Evolutionary conservation across 169 alveolate species (phyloP), one percentile per base, ranked within the genome.

Genomic region (Eimeria nieschulzi): DNA sequence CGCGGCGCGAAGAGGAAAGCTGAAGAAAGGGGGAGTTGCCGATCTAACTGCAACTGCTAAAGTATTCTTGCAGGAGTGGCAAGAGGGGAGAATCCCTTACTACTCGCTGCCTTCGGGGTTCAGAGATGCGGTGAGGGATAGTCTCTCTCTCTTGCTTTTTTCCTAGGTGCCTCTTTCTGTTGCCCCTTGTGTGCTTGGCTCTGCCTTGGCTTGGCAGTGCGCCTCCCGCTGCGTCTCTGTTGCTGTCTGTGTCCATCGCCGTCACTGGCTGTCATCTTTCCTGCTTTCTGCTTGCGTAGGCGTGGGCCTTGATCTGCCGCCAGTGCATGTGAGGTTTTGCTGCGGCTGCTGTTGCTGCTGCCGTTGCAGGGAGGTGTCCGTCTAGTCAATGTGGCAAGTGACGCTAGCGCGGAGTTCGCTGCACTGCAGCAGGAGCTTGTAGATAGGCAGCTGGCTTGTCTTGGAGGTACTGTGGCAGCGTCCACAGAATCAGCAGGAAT

Each of bases 31-130:
- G 5, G 98, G 98, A 7, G 85, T 93, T 21, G 97, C 98, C 61
- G 98, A 97, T 92, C 83, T 96, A 51, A 97, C 96, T 63, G 95
- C 97, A 56, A 97, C 98, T 17, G 98, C 98, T 23, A 96, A 97
- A 94, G 92, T 97, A 23, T 97, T 98, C 7, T 93, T 98, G 21
- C 93, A 96, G 87, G 99, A 97, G 90, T 97, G 98, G 98, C 95
- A 95, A 53, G 91, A 92, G 54, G 99, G 99, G 64, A 96, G 95
- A 87, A 95, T 98, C 54, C 96, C 96, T 64, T 97, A 96, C 94
- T 98, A 93, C 90, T 94, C 97, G 21, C 95, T 96, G 46, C 99
- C 99, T 13, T 98, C 98, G 13, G 56, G 85, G 12, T 71, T 55
- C 12, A 56, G 25, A 25, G 61, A 71, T 26, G 59, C 23, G 23